Evolutionary conservation across 345 rosid species (phyloP), one percentile per base, ranked within the genome.

Genomic region (Barbarea vulgaris): DNA sequence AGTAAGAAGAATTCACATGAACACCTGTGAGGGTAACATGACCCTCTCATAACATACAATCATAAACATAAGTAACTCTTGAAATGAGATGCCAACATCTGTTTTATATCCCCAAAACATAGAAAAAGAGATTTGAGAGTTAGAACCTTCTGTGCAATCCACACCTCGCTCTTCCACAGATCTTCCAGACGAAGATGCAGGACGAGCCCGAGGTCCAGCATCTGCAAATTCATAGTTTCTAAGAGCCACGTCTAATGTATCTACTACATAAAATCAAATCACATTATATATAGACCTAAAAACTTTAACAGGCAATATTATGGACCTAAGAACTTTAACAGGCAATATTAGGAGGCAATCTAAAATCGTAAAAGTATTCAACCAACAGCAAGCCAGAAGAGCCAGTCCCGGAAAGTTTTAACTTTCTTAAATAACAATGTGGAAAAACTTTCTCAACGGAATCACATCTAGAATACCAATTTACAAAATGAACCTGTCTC

Each of bases 151-250:
- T 53, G 44, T 48, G 84, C 75, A 82, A 75, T 81, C 78, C 30
- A 70, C 85, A 37, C 42, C 67, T 30, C 78, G 77, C 60, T 87
- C 96, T 76, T 85, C 84, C 39, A 21, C 67, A 11, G 59, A 71
- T 77, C 77, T 77, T 77, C 81, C 84, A 70, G 88, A 84, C 17
- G 95, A 84, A 53, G 96, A 87, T 72, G 70, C 80, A 58, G 91
- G 89, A 56, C 81, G 82, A 65, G 80, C 73, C 28, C 65, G 80
- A 81, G 83, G 77, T 54, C 83, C 75, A 63, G 68, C 76, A 36
- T 88, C 98, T 90, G 93, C 84, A 84, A 50, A 66, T 59, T 39
- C 0, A 19, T 30, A 66, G 28, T 30, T 78, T 58, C 33, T 64
- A 28, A 78, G 73, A 63, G 72, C 59, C 52, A 70, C 36, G 46